A percentile compares a stretch with the other conserved stretches of the same genome.
Evolutionary conservation across 768 basidiomycete genomes (phyloP).

Genomic region (Chiua virens): DNA sequence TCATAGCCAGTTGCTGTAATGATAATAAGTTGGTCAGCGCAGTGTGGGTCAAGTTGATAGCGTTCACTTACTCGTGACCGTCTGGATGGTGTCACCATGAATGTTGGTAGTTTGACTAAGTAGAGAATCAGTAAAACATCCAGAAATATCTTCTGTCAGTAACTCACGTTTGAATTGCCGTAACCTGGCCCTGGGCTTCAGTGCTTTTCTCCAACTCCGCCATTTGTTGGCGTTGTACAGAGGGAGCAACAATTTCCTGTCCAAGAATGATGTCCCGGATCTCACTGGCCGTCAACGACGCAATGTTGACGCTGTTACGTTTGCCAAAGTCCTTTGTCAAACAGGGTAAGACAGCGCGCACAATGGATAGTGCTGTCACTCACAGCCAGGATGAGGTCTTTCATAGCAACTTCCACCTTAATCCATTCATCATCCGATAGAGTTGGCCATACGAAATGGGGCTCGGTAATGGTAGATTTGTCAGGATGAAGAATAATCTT

Average conservation of each 20-base stretch:
- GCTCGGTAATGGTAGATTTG: constrained; percentile 94
- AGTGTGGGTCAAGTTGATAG: not conserved
- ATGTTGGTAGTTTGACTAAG: constrained; percentile 93
- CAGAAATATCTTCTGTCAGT: not conserved
- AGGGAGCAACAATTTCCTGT: constrained; percentile 96
- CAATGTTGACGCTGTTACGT: constrained; percentile 98
- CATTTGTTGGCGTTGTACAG: constrained; percentile 98
- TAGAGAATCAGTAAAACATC: constrained; percentile 2
- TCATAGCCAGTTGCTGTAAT: constrained; percentile 88
- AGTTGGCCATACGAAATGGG: constrained; percentile 97
- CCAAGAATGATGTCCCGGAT: constrained; percentile 98
- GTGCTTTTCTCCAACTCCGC: constrained; percentile 96
- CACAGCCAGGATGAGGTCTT: constrained; percentile 90
- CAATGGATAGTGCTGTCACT: constrained; percentile 19
- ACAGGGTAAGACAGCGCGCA: constrained; percentile 13
- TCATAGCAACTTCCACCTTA: constrained; percentile 98
- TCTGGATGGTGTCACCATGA: constrained; percentile 94
- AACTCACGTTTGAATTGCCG: constrained; percentile 85
- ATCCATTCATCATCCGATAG: constrained; percentile 96
- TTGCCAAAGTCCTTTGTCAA: constrained; percentile 87
- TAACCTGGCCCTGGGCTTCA: constrained; percentile 93
- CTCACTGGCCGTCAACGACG: constrained; percentile 93
- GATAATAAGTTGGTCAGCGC: constrained; percentile 1
- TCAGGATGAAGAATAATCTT: constrained; percentile 98
- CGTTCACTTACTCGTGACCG: constrained; percentile 74